A percentile compares a stretch with the other conserved stretches of the same genome.
phyloP scores from a whole-genome alignment of 305 asterid species.

The Euphrasia arctica region DNA sequence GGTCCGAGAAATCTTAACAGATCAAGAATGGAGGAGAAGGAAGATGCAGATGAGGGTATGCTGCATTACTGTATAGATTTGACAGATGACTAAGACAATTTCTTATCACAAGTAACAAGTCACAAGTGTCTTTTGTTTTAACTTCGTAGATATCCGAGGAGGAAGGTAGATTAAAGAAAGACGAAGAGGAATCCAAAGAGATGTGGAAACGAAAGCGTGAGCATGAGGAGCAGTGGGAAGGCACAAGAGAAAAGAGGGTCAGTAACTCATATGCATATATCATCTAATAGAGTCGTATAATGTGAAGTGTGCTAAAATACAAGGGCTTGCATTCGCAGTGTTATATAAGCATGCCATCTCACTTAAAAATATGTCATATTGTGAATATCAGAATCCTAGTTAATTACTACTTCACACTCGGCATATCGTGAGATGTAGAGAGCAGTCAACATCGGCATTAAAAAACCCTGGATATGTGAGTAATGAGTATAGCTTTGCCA shows the following conservation, averaged over 20 bases:
- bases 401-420: background rate
- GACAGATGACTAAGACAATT: slow-evolving; percentile 4
- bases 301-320: background rate
- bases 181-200: slow-evolving; percentile 97
- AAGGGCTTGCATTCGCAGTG: background rate
- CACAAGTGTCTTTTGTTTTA: slow-evolving; percentile 14
- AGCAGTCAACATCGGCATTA: background rate
- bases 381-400: background rate
- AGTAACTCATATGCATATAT: slow-evolving; percentile 30
- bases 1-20: slow-evolving; percentile 94
- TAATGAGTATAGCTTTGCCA: background rate
- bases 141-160: slow-evolving; percentile 89
- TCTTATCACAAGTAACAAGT: slow-evolving; percentile 1
- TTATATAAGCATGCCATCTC: background rate
- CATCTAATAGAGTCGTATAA: background rate
- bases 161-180: slow-evolving; percentile 99
- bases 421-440: background rate
- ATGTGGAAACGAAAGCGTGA: slow-evolving; percentile 99
- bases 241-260: slow-evolving; percentile 95
- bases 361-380: background rate
- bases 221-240: slow-evolving; percentile 99
- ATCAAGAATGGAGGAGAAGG: slow-evolving; percentile 99
- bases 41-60: slow-evolving; percentile 99
- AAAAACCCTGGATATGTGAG: background rate
- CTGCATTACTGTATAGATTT: slow-evolving; percentile 18